Conservation (phyloP, 2,329 filamentous ascomycete genomes). For the Hirsutella rhossiliensis region DNA sequence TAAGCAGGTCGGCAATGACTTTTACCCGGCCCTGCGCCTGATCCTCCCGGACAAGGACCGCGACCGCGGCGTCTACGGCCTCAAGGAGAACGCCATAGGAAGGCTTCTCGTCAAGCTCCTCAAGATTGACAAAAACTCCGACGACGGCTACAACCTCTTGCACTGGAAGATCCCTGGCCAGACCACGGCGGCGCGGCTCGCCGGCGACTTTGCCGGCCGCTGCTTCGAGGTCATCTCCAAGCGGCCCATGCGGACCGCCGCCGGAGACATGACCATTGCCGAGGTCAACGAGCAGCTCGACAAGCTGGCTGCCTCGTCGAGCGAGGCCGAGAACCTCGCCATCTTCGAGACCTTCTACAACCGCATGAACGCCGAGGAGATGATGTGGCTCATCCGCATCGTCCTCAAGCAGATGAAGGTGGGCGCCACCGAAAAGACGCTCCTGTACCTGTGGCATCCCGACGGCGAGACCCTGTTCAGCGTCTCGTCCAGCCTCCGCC, state of each 20-base stretch:
- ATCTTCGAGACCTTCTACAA: conserved; percentile 79
- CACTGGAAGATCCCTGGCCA: conserved; percentile 88
- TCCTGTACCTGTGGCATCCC: conserved; percentile 73
- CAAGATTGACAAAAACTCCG: conserved; percentile 82
- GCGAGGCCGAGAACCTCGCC: conserved; percentile 72
- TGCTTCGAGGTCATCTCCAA: conserved; percentile 83
- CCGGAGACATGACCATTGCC: conserved; percentile 71
- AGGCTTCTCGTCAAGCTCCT: conserved; percentile 86
- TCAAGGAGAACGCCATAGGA: conserved; percentile 86
- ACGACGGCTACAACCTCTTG: conserved; percentile 73
- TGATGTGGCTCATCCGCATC: conserved; percentile 91
- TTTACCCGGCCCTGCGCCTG: conserved; percentile 84
- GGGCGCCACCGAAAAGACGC: conserved; percentile 75
- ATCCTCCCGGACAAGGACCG: conserved; percentile 90
- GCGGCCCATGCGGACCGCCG: conserved; percentile 59
- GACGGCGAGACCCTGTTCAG: conserved; percentile 72
- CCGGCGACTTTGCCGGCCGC: conserved; percentile 84
- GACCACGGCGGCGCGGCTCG: conserved; percentile 47
- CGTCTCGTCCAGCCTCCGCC: conserved; percentile 77
- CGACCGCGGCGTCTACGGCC: conserved; percentile 81
- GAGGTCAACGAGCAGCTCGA: conserved; percentile 86
- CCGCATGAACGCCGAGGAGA: conserved; percentile 83
- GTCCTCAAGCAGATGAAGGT: conserved; percentile 68
- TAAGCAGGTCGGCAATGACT: conserved; percentile 76
- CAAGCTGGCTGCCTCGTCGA: conserved; percentile 58